phyloP scores from a whole-genome alignment of 2,329 filamentous ascomycete species.

The Alternaria ventricosa region DNA sequence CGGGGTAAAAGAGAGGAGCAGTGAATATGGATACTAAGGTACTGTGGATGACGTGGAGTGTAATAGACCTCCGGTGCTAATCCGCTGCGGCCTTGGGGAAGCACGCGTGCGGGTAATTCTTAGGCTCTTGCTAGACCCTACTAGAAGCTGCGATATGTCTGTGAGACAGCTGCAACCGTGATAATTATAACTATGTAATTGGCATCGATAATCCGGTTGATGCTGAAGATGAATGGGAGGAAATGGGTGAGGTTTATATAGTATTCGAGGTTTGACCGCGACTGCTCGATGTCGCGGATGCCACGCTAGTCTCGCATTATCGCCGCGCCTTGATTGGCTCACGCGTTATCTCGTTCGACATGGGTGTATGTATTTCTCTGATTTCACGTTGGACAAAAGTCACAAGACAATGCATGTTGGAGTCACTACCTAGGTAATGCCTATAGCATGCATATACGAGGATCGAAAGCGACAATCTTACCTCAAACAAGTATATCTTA shows the following conservation, averaged over 20 bases:
- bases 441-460: neutral
- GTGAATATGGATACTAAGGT: neutral
- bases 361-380: neutral
- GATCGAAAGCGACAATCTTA: neutral
- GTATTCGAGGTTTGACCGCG: neutral
- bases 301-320: neutral
- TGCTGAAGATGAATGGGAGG: neutral
- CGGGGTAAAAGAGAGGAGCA: neutral
- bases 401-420: neutral
- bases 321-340: neutral
- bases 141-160: neutral
- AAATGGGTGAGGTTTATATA: neutral
- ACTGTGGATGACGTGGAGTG: neutral
- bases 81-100: neutral
- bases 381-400: neutral
- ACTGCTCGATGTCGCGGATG: neutral
- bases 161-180: neutral
- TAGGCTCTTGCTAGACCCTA: neutral
- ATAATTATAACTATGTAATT: neutral
- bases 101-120: neutral
- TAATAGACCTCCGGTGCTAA: neutral
- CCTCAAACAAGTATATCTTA: neutral
- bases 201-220: neutral
- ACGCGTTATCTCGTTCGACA: neutral
- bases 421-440: neutral